Conservation (phyloP, 106 monocot genomes). For the Cymbidium sinense region DNA sequence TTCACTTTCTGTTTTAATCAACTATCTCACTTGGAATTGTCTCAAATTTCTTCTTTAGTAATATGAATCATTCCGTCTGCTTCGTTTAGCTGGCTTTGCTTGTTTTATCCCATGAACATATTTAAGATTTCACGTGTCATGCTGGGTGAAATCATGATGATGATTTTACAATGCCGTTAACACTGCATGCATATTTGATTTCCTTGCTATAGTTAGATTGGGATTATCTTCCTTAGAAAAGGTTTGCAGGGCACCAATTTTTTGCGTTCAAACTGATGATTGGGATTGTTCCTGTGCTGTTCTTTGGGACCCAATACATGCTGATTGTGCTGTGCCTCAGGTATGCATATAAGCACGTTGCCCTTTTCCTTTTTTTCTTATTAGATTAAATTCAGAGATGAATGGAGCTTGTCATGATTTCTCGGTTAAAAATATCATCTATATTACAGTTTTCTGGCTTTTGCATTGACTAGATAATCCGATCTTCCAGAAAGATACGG, state of each 20-base stretch:
- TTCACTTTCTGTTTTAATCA: not conserved
- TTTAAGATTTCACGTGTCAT: not conserved
- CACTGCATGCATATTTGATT: not conserved
- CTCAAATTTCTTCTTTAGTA: not conserved
- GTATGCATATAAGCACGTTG: slow-evolving; percentile 15
- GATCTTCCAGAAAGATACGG: not conserved
- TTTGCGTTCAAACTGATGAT: slow-evolving; percentile 67
- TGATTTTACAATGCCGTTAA: not conserved
- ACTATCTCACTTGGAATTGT: not conserved
- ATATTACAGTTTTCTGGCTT: not conserved
- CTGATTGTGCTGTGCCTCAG: slow-evolving; percentile 98
- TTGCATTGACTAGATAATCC: not conserved
- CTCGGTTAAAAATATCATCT: not conserved
- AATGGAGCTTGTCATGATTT: not conserved
- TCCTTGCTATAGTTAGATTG: not conserved
- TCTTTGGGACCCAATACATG: slow-evolving; percentile 85
- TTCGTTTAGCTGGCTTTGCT: not conserved
- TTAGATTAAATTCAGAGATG: not conserved
- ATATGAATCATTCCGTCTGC: not conserved
- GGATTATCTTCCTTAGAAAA: not conserved
- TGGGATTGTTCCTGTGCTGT: slow-evolving; percentile 95
- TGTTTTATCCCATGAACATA: not conserved
- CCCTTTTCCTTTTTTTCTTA: not conserved
- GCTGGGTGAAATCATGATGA: not conserved
- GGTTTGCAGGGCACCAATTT: slow-evolving; percentile 67